Conservation (phyloP, 1,284 basidiomycete species). For the Sanghuangporus baumii region DNA sequence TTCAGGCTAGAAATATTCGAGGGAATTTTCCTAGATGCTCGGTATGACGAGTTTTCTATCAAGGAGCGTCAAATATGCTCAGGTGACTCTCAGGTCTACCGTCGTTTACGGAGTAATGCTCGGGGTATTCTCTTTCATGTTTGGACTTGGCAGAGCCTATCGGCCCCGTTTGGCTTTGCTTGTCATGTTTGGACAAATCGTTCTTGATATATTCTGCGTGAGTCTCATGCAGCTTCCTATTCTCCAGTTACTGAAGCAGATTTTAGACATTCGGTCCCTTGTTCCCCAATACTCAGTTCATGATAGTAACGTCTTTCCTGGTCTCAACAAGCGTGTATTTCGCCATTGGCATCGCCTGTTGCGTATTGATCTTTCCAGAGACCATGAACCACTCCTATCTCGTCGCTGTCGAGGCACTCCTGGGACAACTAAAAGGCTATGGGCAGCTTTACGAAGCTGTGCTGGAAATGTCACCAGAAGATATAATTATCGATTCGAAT, state of each 20-base stretch:
- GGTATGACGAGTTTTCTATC: constrained; percentile 26
- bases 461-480: constrained; percentile 31
- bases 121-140: constrained; percentile 54
- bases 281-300: constrained; percentile 63
- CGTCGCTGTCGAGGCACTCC: constrained; percentile 24
- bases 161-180: constrained; percentile 55
- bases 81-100: constrained; percentile 35
- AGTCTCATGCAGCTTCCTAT: constrained; percentile 19
- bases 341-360: constrained; percentile 51
- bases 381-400: constrained; percentile 53
- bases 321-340: constrained; percentile 56
- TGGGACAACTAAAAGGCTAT: constrained; percentile 31
- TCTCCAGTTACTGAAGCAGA: not conserved
- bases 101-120: constrained; percentile 69
- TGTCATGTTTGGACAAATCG: constrained; percentile 53
- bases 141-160: constrained; percentile 57
- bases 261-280: constrained; percentile 46
- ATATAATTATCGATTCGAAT: constrained; percentile 29
- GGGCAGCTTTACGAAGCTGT: constrained; percentile 38
- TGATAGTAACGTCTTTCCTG: constrained; percentile 50
- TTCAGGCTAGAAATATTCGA: constrained; percentile 50
- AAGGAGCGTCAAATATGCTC: constrained; percentile 14
- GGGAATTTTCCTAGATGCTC: constrained; percentile 63
- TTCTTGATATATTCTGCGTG: constrained; percentile 59
- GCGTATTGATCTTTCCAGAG: constrained; percentile 69